These are phyloP conservation scores for Alternaria postmessia DNA, from an alignment of 2,329 filamentous ascomycete species.

Conservation along the genomic window DNA sequence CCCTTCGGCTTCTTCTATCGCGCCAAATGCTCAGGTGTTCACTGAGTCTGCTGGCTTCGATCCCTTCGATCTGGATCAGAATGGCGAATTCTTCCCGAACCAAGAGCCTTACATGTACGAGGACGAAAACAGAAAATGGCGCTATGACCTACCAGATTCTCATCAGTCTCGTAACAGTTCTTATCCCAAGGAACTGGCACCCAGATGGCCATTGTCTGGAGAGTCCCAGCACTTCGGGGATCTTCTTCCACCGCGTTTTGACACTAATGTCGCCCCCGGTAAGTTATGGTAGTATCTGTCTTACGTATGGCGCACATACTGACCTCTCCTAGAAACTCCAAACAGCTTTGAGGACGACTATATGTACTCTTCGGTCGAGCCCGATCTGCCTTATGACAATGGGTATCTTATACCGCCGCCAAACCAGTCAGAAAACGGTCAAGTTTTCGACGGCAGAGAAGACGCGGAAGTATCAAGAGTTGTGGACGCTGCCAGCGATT, in stretches of 20 bases:
- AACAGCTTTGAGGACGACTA: not conserved
- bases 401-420: not conserved
- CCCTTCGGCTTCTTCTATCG: not conserved
- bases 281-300: not conserved
- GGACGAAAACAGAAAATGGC: not conserved
- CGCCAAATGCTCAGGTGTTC: not conserved
- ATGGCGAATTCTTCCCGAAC: not conserved
- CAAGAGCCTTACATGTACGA: not conserved
- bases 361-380: not conserved
- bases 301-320: not conserved
- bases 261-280: not conserved
- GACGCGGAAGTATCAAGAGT: too few relatives aligned
- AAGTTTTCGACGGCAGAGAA: not conserved
- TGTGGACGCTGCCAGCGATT: not conserved
- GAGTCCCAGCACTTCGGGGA: not conserved
- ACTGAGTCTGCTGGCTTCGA: not conserved
- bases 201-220: not conserved
- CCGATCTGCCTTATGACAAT: not conserved
- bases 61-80: not conserved
- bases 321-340: not conserved
- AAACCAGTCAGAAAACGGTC: not conserved
- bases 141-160: not conserved
- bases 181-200: not conserved
- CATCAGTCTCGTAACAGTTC: not conserved
- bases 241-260: not conserved